Evolutionary conservation across 192 early-diverging fungal species (phyloP), one percentile per base, ranked within the genome.

Genomic region (Neocallimastix lanati): DNA sequence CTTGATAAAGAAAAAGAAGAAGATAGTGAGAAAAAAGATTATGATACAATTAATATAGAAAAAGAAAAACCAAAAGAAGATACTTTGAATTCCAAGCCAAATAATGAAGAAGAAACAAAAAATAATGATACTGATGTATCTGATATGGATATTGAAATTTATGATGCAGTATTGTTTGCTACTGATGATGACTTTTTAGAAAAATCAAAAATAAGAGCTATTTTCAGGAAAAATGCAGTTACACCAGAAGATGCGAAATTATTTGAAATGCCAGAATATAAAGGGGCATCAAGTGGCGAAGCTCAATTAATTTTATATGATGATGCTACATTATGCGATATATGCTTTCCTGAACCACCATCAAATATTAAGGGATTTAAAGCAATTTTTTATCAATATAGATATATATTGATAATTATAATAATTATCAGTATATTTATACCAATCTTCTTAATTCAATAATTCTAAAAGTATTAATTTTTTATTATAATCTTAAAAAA

Each of bases 141-240:
- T 3, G 50, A 67, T 67, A 67, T 78, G 11, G 58, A 87, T 16
- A 25, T 78, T 12, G 77, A 38, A n/a, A 82, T 83, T 6, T 87
- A 82, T 80, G 88, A 91, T 77, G 89, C 89, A 21, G 76, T 88
- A 12, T 81, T 89, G 6, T 87, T 91, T 80, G 89, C 87, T 1
- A 91, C 89, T 25, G 90, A 91, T 81, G 87, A 86, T 78, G 90
- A 91, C 80, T 91, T 88, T 77, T 82, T 91, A 33, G 90, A 91
- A 81, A 82, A 82, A 18, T 84, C 86, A 0, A 81, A 82, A 38
- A 87, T 85, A 11, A 83, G 90, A 27, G 77, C 84, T 9, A 38
- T 89, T 5, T 91, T 91, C 77, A 84, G 83, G 30, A 78, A 81
- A 6, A 86, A 91, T 82, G 89, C 90, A 13, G 79, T 89, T n/a